Evolutionary conservation across 2,329 filamentous ascomycete genomes (phyloP), one percentile per base, ranked within the genome.

Genomic region (Colletotrichum eremochloae): DNA sequence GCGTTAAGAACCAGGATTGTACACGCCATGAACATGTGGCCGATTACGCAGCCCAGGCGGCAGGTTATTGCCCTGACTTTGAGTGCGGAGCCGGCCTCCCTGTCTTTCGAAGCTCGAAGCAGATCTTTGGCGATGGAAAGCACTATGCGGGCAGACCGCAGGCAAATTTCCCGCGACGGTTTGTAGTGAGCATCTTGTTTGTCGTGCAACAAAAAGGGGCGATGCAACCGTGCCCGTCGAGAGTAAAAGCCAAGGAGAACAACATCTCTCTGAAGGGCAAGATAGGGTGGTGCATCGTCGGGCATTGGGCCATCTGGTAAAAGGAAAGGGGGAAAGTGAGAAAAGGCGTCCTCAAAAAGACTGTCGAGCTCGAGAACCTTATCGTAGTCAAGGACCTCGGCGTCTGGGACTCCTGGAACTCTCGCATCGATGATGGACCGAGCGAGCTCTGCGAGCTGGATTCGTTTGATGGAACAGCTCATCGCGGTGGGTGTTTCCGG

Each of bases 381-480:
- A 2, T 77, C 74, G 50, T 82, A 81, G 36, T 80, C 74, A 4
- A 78, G 75, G 31, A 78, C 76, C 14, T 83, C 81, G n/a, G 75
- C 71, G 15, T 72, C 76, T 9, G 77, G 74, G 0, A 75, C 71
- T 12, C 73, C 73, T 20, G 78, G 73, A 8, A 78, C 77, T 18
- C 76, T 76, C 18, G 77, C 75, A 55, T 85, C 83, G 14, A 79
- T 76, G 14, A 83, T 78, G 5, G 75, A 73, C 11, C 81, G 82
- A 65, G 78, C 78, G 29, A 83, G 73, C 50, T 84, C 82, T 9
- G 80, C 79, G 0, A 85, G 76, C 5, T 79, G 80, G 63, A 81
- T 77, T 20, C 83, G 80, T 53, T 83, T 80, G 14, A 85, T 74
- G 38, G 82, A 80, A 62, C 81, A 83, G 1, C 82, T 82, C 65